Conservation (phyloP, 805 yeast species). For the Candida sphagnicola region DNA sequence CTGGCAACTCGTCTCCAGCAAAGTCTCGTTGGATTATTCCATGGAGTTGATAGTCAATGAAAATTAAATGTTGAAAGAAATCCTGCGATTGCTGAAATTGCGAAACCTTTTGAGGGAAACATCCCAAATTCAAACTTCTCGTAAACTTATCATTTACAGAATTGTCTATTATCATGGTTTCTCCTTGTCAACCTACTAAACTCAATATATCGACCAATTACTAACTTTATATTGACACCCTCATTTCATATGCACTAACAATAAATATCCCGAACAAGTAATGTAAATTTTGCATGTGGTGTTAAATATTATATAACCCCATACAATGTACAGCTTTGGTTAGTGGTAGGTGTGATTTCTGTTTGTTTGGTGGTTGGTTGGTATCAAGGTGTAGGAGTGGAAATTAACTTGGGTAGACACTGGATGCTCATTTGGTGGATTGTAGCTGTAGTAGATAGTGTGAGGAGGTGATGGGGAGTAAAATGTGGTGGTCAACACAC, state of each 20-base stretch:
- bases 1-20: conserved; percentile 18
- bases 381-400: too few relatives aligned
- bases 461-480: too few relatives aligned
- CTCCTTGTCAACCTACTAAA: too few relatives aligned
- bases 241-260: neutral
- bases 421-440: too few relatives aligned
- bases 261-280: neutral
- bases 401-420: too few relatives aligned
- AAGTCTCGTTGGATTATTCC: conserved; percentile 25
- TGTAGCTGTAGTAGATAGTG: too few relatives aligned
- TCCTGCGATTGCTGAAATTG: conserved; percentile 31
- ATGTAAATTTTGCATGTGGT: neutral
- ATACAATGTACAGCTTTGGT: too few relatives aligned
- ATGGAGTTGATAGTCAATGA: conserved; percentile 36
- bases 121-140: conserved; percentile 28
- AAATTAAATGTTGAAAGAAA: conserved; percentile 30
- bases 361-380: too few relatives aligned
- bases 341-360: too few relatives aligned
- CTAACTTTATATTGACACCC: neutral
- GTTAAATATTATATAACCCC: neutral
- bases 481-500: too few relatives aligned
- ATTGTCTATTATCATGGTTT: conserved; percentile 22
- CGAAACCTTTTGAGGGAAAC: conserved; percentile 33
- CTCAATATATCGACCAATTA: neutral
- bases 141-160: conserved; percentile 22